A percentile compares a stretch with the other conserved stretches of the same genome.
These are phyloP conservation scores for Colletotrichum musae DNA, from an alignment of 2,329 filamentous ascomycete species.

Conservation along the genomic window DNA sequence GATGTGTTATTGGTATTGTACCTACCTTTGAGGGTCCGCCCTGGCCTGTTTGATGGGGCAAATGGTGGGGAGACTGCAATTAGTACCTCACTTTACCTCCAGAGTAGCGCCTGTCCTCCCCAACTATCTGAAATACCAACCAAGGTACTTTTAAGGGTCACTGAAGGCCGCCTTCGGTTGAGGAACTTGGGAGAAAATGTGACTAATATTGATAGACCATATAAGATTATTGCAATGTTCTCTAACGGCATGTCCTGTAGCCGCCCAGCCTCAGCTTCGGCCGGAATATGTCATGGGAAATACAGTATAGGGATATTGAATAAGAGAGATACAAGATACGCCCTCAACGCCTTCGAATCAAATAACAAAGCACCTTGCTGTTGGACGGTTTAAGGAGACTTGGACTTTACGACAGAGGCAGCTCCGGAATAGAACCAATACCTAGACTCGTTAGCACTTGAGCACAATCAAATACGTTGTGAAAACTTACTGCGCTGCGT, in stretches of 20 bases:
- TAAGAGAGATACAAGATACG: slow-evolving; percentile 11
- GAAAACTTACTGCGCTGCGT: slow-evolving; percentile 83
- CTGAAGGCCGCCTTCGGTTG: no score
- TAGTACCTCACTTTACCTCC: no score
- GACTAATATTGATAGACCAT: background rate
- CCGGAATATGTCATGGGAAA: background rate
- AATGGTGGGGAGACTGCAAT: no score
- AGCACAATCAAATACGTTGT: slow-evolving; percentile 5
- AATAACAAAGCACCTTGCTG: background rate
- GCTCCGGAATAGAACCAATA: slow-evolving; percentile 56
- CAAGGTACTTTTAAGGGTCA: no score
- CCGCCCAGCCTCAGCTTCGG: slow-evolving; percentile 3
- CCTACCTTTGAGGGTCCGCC: no score
- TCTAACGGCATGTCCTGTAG: slow-evolving; percentile 16
- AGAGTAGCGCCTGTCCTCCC: no score
- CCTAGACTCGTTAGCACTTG: slow-evolving; percentile 43
- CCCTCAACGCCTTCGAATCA: slow-evolving; percentile 28
- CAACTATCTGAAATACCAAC: no score
- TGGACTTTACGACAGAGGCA: slow-evolving; percentile 14
- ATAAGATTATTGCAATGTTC: slow-evolving; percentile 21
- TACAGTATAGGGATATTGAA: slow-evolving; percentile 37
- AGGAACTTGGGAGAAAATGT: no score
- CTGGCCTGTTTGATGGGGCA: no score
- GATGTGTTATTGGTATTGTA: no score
- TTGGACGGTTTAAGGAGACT: background rate